phyloP scores from a whole-genome alignment of 352 stramenopile genomes.

The Pythium brachiatum region DNA sequence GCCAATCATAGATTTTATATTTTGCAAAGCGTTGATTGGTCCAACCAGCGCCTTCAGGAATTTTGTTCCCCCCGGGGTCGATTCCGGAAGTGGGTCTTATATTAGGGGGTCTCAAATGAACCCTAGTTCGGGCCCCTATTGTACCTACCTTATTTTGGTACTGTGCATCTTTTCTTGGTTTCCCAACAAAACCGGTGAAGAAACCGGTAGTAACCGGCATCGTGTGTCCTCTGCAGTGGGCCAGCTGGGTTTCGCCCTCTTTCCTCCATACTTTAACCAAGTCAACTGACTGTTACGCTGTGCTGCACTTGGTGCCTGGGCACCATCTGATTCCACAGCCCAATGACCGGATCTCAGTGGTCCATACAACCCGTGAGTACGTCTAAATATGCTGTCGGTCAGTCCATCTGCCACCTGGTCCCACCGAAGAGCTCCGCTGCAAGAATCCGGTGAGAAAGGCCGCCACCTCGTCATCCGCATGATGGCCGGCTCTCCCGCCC shows the following conservation, averaged over 20 bases:
- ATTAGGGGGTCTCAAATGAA: too few species aligned
- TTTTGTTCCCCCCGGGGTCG: too few species aligned
- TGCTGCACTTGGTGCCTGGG: background rate
- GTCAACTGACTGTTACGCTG: background rate
- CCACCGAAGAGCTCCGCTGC: background rate
- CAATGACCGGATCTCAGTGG: background rate
- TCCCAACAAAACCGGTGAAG: too few species aligned
- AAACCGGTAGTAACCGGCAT: too few species aligned
- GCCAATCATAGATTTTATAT: too few species aligned
- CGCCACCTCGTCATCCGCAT: slow-evolving; percentile 2
- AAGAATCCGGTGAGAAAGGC: background rate
- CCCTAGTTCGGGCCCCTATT: too few species aligned
- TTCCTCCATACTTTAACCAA: background rate
- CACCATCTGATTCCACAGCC: background rate
- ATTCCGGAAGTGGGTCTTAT: too few species aligned
- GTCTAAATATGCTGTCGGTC: background rate
- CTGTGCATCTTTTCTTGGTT: too few species aligned
- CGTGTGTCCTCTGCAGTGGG: background rate
- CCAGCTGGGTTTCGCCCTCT: background rate
- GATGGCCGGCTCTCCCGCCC: background rate
- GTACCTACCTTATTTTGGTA: too few species aligned
- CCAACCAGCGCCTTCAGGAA: too few species aligned
- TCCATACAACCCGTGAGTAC: background rate
- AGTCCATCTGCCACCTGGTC: background rate
- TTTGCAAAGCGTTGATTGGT: too few species aligned